phyloP scores from a whole-genome alignment of 257 asterid genomes.

The Jasminum sambac region DNA sequence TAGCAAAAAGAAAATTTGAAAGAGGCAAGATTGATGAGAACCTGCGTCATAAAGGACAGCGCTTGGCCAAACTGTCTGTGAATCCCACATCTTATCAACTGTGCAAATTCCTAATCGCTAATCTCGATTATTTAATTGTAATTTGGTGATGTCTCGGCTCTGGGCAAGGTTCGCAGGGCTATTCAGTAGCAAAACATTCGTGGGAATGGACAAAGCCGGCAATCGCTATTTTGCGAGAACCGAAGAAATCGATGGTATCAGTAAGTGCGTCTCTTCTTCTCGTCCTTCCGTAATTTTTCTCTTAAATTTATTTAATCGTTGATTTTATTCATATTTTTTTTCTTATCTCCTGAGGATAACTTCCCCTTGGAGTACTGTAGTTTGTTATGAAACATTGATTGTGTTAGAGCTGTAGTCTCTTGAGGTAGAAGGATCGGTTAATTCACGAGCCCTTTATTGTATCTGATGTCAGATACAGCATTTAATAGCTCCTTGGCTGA shows the following conservation, averaged over 20 bases:
- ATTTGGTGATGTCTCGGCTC: conserved; percentile 53
- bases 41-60: not conserved
- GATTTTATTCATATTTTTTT: not conserved
- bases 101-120: not conserved
- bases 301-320: not conserved
- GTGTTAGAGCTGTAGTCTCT: not conserved
- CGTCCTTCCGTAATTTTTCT: not conserved
- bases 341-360: not conserved
- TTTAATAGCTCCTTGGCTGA: too few species aligned
- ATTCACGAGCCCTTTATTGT: too few species aligned
- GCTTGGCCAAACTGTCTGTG: not conserved
- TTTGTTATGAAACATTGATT: not conserved
- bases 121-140: not conserved
- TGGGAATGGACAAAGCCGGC: conserved; percentile 78
- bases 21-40: not conserved
- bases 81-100: not conserved
- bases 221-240: conserved; percentile 71
- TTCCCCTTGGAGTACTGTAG: not conserved
- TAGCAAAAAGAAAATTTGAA: too few species aligned
- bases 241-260: conserved; percentile 70
- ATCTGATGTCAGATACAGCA: too few species aligned
- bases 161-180: conserved; percentile 70
- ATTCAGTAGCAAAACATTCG: conserved; percentile 49
- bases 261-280: conserved; percentile 50
- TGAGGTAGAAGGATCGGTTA: not conserved